Base-by-base conservation (phyloP, 305 asterid species). In the Withania somnifera region DNA sequence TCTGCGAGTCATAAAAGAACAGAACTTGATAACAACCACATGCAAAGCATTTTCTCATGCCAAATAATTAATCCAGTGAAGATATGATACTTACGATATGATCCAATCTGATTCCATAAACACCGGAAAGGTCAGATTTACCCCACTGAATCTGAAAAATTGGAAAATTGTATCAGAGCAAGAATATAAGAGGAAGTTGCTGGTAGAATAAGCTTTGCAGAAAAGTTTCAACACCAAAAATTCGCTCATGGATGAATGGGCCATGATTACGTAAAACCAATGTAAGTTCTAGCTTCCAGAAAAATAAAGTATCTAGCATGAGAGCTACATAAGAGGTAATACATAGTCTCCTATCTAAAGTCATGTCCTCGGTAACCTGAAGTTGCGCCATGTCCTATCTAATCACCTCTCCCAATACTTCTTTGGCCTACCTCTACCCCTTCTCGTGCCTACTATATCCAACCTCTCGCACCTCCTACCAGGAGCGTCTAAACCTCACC, bases 71-170 rank as follows among this genome's bases (percentile, higher is more conserved):
- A 67, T 83, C 71, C 9, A 52, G n/a, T 36, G 45, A 30, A 51
- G 79, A 82, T 50, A 15, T 19, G 67, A 78, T 51, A 90, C 98
- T 94, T 86, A 96, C 98, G 5, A 79, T 68, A 84, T 92, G 95
- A 89, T 96, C 95, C 52, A 51, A 64, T 91, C 95, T 88, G 90
- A 94, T 84, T 78, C 98, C 99, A 83, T 87, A 96, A 85, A 89
- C 94, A 60, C 91, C 86, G 26, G 88, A 79, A 26, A 89, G 66
- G 54, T 82, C 77, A 56, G 89, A 84, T 75, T 89, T 87, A 54
- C 89, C 91, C 94, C 90, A 88, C 78, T 80, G 83, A 80, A 86
- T 85, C 91, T 88, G 81, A 73, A 85, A 76, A 30, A 51, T 76
- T 5, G n/a, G 30, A 52, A 51, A 51, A 17, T 17, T n/a, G 40